These are phyloP conservation scores for Parietichytrium sp. DNA, from an alignment of 108 stramenopile species.

Conservation along the genomic window DNA sequence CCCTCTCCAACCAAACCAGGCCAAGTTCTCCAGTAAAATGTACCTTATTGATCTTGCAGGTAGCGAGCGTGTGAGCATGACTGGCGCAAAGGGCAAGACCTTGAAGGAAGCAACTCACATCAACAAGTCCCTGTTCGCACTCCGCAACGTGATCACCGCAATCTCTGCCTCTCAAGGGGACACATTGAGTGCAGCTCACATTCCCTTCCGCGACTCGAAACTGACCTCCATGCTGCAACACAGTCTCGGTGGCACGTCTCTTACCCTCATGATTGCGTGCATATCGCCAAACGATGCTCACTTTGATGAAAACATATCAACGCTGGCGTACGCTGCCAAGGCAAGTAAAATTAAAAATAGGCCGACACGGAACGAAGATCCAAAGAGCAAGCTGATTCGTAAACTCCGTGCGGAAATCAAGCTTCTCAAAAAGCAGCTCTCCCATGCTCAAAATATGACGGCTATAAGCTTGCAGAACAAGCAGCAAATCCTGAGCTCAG, in stretches of 20 bases:
- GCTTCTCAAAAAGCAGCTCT: neutral
- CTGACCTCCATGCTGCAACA: conserved; percentile 60
- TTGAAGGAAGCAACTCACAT: conserved; percentile 35
- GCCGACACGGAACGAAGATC: conserved; percentile 37
- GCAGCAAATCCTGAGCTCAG: too few relatives aligned
- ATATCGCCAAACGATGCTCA: conserved; percentile 51
- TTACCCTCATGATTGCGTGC: conserved; percentile 61
- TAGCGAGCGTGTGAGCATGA: conserved; percentile 25
- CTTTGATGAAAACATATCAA: conserved; percentile 54
- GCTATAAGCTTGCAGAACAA: neutral
- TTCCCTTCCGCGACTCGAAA: conserved; percentile 61
- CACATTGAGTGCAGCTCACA: neutral
- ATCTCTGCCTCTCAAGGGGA: neutral
- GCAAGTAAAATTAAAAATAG: conserved; percentile 51
- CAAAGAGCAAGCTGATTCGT: conserved; percentile 13
- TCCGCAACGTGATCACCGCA: conserved; percentile 2
- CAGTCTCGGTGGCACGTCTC: conserved; percentile 53
- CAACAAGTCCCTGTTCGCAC: conserved; percentile 27
- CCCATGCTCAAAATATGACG: neutral
- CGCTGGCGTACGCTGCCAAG: conserved; percentile 57
- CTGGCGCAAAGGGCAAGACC: conserved; percentile 17
- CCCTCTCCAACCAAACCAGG: conserved; percentile 39
- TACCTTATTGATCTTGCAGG: conserved; percentile 40
- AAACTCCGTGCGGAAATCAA: neutral
- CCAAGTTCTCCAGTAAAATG: neutral